A percentile compares a stretch with the other conserved stretches of the same genome.
Evolutionary conservation across 2,329 filamentous ascomycete genomes (phyloP).

Genomic region (Fusarium secorum): DNA sequence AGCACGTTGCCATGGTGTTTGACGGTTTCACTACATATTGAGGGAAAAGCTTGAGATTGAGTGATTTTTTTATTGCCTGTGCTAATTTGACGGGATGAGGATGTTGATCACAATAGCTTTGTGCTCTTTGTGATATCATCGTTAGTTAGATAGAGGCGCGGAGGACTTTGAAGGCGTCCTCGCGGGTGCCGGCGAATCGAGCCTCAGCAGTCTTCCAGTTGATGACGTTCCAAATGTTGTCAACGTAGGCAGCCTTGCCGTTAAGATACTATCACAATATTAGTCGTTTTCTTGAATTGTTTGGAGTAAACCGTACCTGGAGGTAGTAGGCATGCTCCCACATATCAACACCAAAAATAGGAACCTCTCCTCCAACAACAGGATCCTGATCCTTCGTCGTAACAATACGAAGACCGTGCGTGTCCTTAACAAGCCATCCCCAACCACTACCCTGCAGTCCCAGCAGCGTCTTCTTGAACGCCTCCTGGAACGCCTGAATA

Average conservation of each 20-base stretch:
- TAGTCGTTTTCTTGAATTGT: not conserved
- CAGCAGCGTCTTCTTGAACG: constrained; percentile 71
- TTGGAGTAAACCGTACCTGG: constrained; percentile 59
- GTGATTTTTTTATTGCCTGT: not conserved
- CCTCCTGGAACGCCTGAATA: constrained; percentile 69
- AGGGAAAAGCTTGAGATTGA: not conserved
- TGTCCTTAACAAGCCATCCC: constrained; percentile 82
- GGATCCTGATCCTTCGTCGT: constrained; percentile 91
- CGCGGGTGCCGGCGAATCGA: constrained; percentile 61
- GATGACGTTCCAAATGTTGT: constrained; percentile 80
- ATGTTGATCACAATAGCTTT: not conserved
- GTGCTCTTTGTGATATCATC: not conserved
- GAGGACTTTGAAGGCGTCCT: constrained; percentile 56
- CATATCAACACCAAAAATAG: constrained; percentile 83
- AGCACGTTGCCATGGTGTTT: constrained; percentile 23
- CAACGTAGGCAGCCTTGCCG: constrained; percentile 76
- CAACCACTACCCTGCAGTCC: constrained; percentile 85
- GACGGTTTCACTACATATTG: not conserved
- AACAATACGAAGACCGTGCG: constrained; percentile 69
- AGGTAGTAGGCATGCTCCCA: constrained; percentile 96
- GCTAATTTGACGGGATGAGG: not conserved
- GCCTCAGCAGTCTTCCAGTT: constrained; percentile 78
- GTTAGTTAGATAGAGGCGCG: constrained; percentile 50
- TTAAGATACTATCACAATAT: constrained; percentile 69
- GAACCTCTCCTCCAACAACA: constrained; percentile 68